These are phyloP conservation scores for Yamadazyma dushanensis DNA, from an alignment of 1,139 yeast genomes.

Conservation along the genomic window DNA sequence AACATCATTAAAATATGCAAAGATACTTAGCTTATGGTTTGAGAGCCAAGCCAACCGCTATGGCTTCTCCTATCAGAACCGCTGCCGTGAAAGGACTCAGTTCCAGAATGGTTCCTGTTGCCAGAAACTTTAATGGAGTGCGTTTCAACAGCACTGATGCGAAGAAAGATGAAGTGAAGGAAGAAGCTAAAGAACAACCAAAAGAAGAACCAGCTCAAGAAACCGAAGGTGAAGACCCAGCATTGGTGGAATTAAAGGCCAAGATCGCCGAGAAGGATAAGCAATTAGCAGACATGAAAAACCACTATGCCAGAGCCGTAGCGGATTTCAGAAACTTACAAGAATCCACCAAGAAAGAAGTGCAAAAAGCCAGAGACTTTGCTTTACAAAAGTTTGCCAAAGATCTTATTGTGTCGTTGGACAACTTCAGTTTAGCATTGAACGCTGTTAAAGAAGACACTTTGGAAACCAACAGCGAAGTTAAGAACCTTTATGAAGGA, in stretches of 20 bases:
- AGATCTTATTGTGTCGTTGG: conserved; percentile 86
- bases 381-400: conserved; percentile 92
- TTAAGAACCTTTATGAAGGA: conserved; percentile 81
- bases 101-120: background rate
- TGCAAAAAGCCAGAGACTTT: conserved; percentile 84
- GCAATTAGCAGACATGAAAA: conserved; percentile 80
- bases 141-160: conserved; percentile 14
- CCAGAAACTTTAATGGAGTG: background rate
- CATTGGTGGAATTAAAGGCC: conserved; percentile 46
- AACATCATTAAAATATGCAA: conserved; percentile 1
- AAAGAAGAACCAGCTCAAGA: conserved; percentile 16
- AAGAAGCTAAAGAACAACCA: conserved; percentile 4
- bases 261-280: conserved; percentile 70
- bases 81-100: background rate
- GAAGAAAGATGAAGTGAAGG: conserved; percentile 5
- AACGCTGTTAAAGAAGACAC: conserved; percentile 73
- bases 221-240: conserved; percentile 19
- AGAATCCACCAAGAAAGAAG: conserved; percentile 84
- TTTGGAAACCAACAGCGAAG: conserved; percentile 56
- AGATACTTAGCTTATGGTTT: conserved; percentile 4
- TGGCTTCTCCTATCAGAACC: background rate
- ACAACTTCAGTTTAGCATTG: conserved; percentile 87
- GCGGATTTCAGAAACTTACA: conserved; percentile 95
- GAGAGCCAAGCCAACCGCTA: background rate
- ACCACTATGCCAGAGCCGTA: conserved; percentile 76